These are phyloP conservation scores for Bruguiera hainesii DNA, from an alignment of 441 rosid species.

Conservation along the genomic window DNA sequence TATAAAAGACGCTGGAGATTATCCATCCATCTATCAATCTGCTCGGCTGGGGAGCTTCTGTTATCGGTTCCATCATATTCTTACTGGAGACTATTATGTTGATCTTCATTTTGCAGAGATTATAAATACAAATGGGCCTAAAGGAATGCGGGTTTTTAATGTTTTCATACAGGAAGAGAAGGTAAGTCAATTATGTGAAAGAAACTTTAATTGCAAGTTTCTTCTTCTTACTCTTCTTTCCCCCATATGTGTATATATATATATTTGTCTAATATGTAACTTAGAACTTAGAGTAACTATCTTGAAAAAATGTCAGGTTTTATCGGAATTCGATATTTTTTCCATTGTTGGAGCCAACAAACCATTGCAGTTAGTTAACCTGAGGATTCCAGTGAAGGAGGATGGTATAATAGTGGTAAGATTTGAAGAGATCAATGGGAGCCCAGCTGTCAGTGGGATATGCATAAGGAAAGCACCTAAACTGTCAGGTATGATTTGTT, in stretches of 20 bases:
- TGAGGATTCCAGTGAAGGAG: slow-evolving; percentile 56
- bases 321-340: slow-evolving; percentile 78
- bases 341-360: slow-evolving; percentile 76
- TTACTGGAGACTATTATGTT: slow-evolving; percentile 55
- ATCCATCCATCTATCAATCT: slow-evolving; percentile 62
- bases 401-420: slow-evolving; percentile 54
- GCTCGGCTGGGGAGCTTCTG: slow-evolving; percentile 72
- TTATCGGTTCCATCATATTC: slow-evolving; percentile 49
- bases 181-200: slow-evolving; percentile 36
- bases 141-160: slow-evolving; percentile 76
- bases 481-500: slow-evolving; percentile 39
- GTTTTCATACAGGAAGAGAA: slow-evolving; percentile 85
- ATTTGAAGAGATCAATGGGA: slow-evolving; percentile 74
- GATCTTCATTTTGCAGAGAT: slow-evolving; percentile 89
- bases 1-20: slow-evolving; percentile 75
- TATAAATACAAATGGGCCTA: slow-evolving; percentile 76
- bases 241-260: neutral
- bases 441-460: slow-evolving; percentile 69
- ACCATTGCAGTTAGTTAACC: slow-evolving; percentile 68
- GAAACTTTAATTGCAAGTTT: neutral
- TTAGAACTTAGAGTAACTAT: neutral
- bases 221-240: neutral
- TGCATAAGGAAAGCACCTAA: slow-evolving; percentile 69
- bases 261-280: neutral
- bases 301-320: slow-evolving; percentile 48